Evolutionary conservation across 495 filamentous ascomycete genomes (phyloP).

Genomic region (Aspergillus avenaceus): DNA sequence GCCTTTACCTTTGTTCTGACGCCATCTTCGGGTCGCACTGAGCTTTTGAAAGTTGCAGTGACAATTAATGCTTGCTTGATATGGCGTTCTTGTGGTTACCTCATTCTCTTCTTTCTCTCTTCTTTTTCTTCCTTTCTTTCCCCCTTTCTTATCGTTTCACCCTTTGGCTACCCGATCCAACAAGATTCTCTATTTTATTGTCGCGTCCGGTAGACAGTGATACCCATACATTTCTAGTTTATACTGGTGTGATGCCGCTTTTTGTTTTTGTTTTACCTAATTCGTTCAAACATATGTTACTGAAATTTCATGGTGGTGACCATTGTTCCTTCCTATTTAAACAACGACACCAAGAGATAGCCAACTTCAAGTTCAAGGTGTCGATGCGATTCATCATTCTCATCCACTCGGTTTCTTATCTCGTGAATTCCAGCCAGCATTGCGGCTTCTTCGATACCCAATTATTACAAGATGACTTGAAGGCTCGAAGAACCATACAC

Average conservation of each 20-base stretch:
- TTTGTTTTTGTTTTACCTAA: neutral
- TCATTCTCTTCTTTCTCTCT: too few relatives aligned
- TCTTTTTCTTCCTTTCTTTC: too few relatives aligned
- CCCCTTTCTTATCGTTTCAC: neutral
- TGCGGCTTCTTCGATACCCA: too few relatives aligned
- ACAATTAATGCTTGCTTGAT: neutral
- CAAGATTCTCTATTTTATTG: neutral
- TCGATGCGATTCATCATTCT: too few relatives aligned
- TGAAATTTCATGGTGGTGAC: neutral
- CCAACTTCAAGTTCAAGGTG: too few relatives aligned
- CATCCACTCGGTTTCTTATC: too few relatives aligned
- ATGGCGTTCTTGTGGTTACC: neutral
- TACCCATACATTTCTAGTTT: slow-evolving; percentile 14
- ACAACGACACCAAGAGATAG: neutral
- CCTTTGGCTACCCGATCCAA: neutral
- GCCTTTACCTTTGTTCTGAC: neutral
- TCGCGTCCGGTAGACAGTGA: slow-evolving; percentile 18
- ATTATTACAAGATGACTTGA: too few relatives aligned
- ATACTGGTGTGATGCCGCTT: neutral
- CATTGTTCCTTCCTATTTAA: neutral
- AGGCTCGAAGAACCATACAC: too few relatives aligned
- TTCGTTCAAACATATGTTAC: neutral
- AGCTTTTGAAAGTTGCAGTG: neutral
- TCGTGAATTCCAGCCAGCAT: too few relatives aligned
- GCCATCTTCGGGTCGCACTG: neutral